Evolutionary conservation across 345 rosid genomes (phyloP), one percentile per base, ranked within the genome.

Genomic region (Isatis tinctoria): DNA sequence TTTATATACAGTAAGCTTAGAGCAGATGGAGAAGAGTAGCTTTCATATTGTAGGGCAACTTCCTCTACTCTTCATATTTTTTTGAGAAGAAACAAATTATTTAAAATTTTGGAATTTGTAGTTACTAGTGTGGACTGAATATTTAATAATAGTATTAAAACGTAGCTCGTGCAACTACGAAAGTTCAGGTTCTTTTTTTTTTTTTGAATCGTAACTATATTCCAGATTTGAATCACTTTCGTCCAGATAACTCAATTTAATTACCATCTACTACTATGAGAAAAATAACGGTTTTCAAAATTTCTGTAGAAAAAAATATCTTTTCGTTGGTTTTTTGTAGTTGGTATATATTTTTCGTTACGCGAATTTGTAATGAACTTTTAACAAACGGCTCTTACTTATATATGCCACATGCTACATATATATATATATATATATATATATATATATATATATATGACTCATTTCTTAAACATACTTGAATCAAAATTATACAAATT

Each of bases 151-250:
- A 65, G 53, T 65, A 37, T 71, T 77, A 40, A 77, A 77, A 72
- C 54, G 69, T 66, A 71, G 80, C 72, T 77, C 80, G 80, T 77
- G 80, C 80, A 60, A 72, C 73, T 71, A 71, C 57, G 80, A 58
- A 64, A 65, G 57, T 77, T 77, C 80, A 77, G 67, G 72, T 37
- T 64, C 47, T 47, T 36, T 36, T 64, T 17, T 51, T 33, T 33
- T n/a, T n/a, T n/a, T 49, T 58, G 28, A 54, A 45, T 9, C 14
- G 75, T 76, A 37, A 63, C 43, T 26, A 36, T 70, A 36, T 26
- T 10, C 10, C 66, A 57, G 73, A 65, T 71, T 71, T 77, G 40
- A 70, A 71, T 65, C 80, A 49, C 39, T 65, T 71, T 70, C 57
- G 62, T 70, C 63, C 32, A 57, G 26, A 63, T 64, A 18, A 65